Evolutionary conservation across 768 basidiomycete species (phyloP).

Genomic region (Hericium coralloides): DNA sequence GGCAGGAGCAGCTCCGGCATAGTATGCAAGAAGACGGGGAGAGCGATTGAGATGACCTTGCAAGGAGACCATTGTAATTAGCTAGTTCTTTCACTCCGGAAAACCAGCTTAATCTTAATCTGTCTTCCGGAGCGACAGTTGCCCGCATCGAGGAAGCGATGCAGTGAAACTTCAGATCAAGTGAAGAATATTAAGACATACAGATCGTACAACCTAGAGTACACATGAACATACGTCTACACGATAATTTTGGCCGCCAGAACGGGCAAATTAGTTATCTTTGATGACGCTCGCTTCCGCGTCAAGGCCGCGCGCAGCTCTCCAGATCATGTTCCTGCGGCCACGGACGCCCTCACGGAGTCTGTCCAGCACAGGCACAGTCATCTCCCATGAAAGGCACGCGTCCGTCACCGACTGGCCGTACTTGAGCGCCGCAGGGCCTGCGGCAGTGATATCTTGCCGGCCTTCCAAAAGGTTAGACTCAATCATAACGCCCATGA

Average conservation of each 20-base stretch:
- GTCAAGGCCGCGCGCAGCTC: slow-evolving; percentile 17
- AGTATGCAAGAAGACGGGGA: slow-evolving; percentile 7
- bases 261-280: neutral
- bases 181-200: too few relatives aligned
- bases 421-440: slow-evolving; percentile 65
- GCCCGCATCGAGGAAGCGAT: too few relatives aligned
- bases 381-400: slow-evolving; percentile 86
- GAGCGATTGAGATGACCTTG: neutral
- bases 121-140: too few relatives aligned
- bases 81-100: neutral
- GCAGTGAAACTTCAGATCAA: too few relatives aligned
- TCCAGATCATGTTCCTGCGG: slow-evolving; percentile 45
- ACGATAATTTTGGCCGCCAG: neutral
- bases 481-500: slow-evolving; percentile 95
- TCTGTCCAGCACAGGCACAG: slow-evolving; percentile 71
- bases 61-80: too few relatives aligned
- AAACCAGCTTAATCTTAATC: too few relatives aligned
- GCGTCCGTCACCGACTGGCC: slow-evolving; percentile 87
- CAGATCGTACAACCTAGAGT: neutral
- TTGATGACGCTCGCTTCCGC: neutral
- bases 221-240: slow-evolving; percentile 5
- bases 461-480: slow-evolving; percentile 84
- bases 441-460: slow-evolving; percentile 71
- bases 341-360: slow-evolving; percentile 84
- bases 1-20: slow-evolving; percentile 45